These are phyloP conservation scores for Pseudonitzschia pungens DNA, from an alignment of 108 stramenopile genomes.

Conservation along the genomic window DNA sequence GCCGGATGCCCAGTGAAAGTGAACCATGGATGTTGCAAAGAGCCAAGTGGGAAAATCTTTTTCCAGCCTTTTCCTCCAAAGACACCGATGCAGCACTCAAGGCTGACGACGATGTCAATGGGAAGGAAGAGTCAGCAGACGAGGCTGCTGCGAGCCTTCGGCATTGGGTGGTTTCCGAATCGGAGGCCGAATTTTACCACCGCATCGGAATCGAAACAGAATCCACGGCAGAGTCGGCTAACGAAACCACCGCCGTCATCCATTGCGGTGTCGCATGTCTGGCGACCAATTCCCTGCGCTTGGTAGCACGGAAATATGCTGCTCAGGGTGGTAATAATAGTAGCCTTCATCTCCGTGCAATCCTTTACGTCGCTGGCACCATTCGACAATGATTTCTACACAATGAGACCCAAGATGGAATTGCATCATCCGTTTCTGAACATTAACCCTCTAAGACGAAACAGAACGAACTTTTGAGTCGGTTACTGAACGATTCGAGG, in stretches of 20 bases:
- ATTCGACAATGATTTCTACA: not conserved
- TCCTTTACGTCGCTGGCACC: not conserved
- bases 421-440: too few relatives aligned
- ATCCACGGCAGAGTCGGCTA: not conserved
- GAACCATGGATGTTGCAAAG: slow-evolving; percentile 58
- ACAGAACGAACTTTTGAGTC: too few relatives aligned
- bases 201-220: not conserved
- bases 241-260: too few relatives aligned
- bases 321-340: not conserved
- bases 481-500: too few relatives aligned
- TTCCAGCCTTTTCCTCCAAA: not conserved
- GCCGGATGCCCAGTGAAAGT: slow-evolving; percentile 38
- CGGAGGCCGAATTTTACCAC: slow-evolving; percentile 5
- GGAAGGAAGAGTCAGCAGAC: not conserved
- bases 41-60: slow-evolving; percentile 48
- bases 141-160: not conserved
- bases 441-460: too few relatives aligned
- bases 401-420: too few relatives aligned
- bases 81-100: not conserved
- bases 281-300: not conserved
- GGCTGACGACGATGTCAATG: not conserved
- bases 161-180: not conserved
- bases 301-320: not conserved
- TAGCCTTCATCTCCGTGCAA: not conserved
- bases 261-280: not conserved